Percentiles rank a stretch among this genome's conserved stretches.
Evolutionary conservation across 169 alveolate species (phyloP).

Genomic region (Plasmodium ovale): DNA sequence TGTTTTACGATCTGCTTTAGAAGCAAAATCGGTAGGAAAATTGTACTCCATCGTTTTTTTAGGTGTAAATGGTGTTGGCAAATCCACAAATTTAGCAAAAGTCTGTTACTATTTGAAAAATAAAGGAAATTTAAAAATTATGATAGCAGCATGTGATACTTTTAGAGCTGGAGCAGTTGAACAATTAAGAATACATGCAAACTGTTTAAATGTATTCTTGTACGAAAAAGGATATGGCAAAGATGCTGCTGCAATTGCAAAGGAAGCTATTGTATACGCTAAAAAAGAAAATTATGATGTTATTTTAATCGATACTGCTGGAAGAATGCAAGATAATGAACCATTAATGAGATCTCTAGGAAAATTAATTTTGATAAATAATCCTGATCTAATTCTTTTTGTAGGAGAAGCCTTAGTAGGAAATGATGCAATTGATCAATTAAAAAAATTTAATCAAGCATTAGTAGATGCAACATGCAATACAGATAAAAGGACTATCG

Average conservation of each 20-base stretch:
- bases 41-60: conserved; percentile 94
- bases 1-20: conserved; percentile 91
- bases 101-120: conserved; percentile 95
- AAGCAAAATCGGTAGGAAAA: conserved; percentile 92
- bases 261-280: conserved; percentile 95
- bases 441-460: conserved; percentile 95
- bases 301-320: conserved; percentile 99
- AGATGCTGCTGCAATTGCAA: conserved; percentile 98
- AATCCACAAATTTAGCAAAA: conserved; percentile 99
- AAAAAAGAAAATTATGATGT: conserved; percentile 94
- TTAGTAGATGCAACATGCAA: conserved; percentile 72
- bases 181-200: conserved; percentile 97
- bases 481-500: conserved; percentile 95
- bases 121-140: conserved; percentile 94
- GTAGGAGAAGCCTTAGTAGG: conserved; percentile 99
- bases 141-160: conserved; percentile 99
- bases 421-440: conserved; percentile 99
- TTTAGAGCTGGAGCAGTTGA: conserved; percentile 99
- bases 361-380: conserved; percentile 95
- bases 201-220: conserved; percentile 95
- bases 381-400: conserved; percentile 97
- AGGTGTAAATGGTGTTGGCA: conserved; percentile 99
- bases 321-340: conserved; percentile 99
- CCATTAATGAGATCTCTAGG: conserved; percentile 98
- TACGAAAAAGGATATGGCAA: conserved; percentile 99